These are phyloP conservation scores for Colletotrichum falcatum DNA, from an alignment of 2,329 filamentous ascomycete genomes.

Conservation along the genomic window DNA sequence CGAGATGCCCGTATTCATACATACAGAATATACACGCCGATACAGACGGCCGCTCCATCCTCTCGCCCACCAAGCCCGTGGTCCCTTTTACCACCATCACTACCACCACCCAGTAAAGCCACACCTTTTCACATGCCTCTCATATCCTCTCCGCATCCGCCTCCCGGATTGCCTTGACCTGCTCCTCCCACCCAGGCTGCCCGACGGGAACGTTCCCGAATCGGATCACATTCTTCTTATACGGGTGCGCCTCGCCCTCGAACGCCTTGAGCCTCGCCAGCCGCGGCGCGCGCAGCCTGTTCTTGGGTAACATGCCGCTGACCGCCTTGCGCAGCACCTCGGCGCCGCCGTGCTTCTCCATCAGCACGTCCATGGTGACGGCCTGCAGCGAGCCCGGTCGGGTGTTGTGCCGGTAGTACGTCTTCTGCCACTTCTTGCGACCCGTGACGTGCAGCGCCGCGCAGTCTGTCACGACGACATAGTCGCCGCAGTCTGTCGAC, in stretches of 20 bases:
- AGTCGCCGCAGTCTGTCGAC: conserved; percentile 98
- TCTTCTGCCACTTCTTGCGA: conserved; percentile 93
- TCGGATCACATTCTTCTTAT: conserved; percentile 86
- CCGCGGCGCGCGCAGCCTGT: conserved; percentile 87
- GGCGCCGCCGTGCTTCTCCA: conserved; percentile 91
- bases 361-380: conserved; percentile 95
- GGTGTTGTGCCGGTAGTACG: conserved; percentile 95
- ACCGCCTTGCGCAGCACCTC: conserved; percentile 94
- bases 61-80: not conserved
- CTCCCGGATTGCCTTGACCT: conserved; percentile 62
- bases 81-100: not conserved
- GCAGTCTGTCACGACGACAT: conserved; percentile 94
- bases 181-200: conserved; percentile 64
- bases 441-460: conserved; percentile 88
- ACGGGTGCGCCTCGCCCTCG: conserved; percentile 92
- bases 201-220: conserved; percentile 73
- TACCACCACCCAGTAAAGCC: not conserved
- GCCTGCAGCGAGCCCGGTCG: conserved; percentile 86
- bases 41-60: conserved; percentile 10
- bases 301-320: conserved; percentile 98
- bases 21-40: conserved; percentile 42
- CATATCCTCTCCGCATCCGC: conserved; percentile 64
- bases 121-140: conserved; percentile 32
- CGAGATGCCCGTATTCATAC: conserved; percentile 41
- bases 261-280: conserved; percentile 93